These are phyloP conservation scores for Excoecaria agallocha DNA, from an alignment of 345 rosid genomes.

Conservation along the genomic window DNA sequence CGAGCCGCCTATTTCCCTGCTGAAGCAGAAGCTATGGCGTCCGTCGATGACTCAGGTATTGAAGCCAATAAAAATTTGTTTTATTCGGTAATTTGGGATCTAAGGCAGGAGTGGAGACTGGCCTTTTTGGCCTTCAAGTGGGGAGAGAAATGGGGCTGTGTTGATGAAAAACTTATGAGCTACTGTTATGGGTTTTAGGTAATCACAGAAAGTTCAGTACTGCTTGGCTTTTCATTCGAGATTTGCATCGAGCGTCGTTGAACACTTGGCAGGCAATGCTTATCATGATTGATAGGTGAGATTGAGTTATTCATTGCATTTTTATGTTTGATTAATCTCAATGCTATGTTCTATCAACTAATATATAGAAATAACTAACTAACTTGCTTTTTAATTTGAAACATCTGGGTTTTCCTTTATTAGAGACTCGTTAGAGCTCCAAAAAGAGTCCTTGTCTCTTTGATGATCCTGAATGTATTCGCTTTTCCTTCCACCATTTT, in stretches of 20 bases:
- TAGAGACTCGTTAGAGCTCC: background rate
- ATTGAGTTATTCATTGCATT: constrained; percentile 9
- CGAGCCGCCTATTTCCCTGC: constrained; percentile 43
- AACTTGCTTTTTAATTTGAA: background rate
- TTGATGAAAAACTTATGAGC: constrained; percentile 47
- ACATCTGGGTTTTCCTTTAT: background rate
- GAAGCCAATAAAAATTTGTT: constrained; percentile 39
- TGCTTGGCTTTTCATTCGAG: constrained; percentile 81
- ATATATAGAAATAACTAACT: background rate
- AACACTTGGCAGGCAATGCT: constrained; percentile 64
- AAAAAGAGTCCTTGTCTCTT: background rate
- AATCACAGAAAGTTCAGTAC: constrained; percentile 62
- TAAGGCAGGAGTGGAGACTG: constrained; percentile 63
- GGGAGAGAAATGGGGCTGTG: constrained; percentile 55
- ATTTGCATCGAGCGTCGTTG: constrained; percentile 47
- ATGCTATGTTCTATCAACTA: background rate
- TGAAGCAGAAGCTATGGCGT: constrained; percentile 54
- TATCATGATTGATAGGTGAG: constrained; percentile 78
- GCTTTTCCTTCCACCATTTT: background rate
- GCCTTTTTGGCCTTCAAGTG: constrained; percentile 76
- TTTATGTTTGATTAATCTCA: background rate
- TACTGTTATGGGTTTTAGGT: constrained; percentile 73
- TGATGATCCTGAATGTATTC: background rate
- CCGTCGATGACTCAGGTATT: constrained; percentile 45
- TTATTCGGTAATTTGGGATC: constrained; percentile 54